A percentile compares a stretch with the other conserved stretches of the same genome.
Evolutionary conservation across 805 yeast species (phyloP).

Genomic region (Lipomyces oligophaga): DNA sequence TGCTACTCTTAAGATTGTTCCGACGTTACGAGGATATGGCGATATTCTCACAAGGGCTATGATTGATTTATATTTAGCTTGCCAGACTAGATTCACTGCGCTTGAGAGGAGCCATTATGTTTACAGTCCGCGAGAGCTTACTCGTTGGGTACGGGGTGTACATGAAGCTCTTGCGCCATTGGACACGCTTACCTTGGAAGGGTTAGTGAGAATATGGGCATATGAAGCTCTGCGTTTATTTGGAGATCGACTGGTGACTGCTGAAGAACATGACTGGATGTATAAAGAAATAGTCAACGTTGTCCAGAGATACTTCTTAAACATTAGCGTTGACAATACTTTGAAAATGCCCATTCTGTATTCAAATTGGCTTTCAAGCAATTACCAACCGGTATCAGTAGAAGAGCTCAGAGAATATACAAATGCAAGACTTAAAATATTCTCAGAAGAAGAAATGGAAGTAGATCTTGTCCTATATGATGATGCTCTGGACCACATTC

Average conservation of each 20-base stretch:
- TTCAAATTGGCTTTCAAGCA: conserved; percentile 69
- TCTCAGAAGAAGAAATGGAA: conserved; percentile 64
- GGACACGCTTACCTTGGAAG: conserved; percentile 41
- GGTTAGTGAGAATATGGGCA: conserved; percentile 63
- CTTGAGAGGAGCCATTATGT: conserved; percentile 56
- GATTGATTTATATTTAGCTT: conserved; percentile 54
- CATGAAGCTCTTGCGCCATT: conserved; percentile 46
- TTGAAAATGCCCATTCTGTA: conserved; percentile 56
- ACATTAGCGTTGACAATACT: conserved; percentile 39
- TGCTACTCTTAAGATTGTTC: conserved; percentile 58
- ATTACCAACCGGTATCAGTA: conserved; percentile 54
- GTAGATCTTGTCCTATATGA: conserved; percentile 59
- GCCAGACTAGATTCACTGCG: conserved; percentile 43
- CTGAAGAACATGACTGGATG: conserved; percentile 51
- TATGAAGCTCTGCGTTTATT: conserved; percentile 80
- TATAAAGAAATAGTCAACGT: conserved; percentile 37
- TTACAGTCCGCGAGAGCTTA: conserved; percentile 85
- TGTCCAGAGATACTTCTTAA: conserved; percentile 46
- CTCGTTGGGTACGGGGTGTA: conserved; percentile 82
- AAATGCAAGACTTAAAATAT: conserved; percentile 58
- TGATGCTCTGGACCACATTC: conserved; percentile 66
- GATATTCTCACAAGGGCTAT: conserved; percentile 57
- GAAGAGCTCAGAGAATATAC: conserved; percentile 53
- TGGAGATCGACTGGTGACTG: conserved; percentile 60
- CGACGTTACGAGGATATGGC: conserved; percentile 55